Conservation (phyloP, 1,139 yeast genomes). For the Scheffersomyces segobiensis region DNA sequence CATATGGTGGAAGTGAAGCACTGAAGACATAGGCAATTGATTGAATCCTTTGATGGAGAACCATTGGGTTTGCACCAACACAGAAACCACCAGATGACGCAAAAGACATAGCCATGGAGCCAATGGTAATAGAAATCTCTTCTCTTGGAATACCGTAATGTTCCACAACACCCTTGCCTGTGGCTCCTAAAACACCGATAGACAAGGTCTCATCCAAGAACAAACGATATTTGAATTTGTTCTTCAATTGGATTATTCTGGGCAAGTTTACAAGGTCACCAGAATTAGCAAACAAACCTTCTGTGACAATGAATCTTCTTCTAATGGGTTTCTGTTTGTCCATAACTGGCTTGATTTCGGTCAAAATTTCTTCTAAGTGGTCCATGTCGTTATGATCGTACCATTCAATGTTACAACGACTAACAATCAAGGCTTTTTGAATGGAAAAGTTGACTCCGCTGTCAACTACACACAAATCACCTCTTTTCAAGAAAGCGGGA, state of each 20-base stretch:
- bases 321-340: conserved; percentile 72
- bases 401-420: conserved; percentile 84
- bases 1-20: conserved; percentile 92
- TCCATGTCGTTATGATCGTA: conserved; percentile 87
- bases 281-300: conserved; percentile 77
- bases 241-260: conserved; percentile 70
- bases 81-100: conserved; percentile 97
- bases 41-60: conserved; percentile 89
- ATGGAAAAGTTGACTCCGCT: conserved; percentile 72
- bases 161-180: conserved; percentile 87
- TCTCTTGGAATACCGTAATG: conserved; percentile 61
- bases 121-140: conserved; percentile 81
- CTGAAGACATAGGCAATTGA: conserved; percentile 90
- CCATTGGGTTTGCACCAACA: conserved; percentile 81
- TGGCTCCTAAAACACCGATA: conserved; percentile 78
- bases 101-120: conserved; percentile 79
- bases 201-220: conserved; percentile 87
- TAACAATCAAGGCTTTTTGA: conserved; percentile 84
- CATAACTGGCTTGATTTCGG: conserved; percentile 60
- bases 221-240: conserved; percentile 79
- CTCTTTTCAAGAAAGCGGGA: conserved; percentile 93
- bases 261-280: conserved; percentile 83
- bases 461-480: conserved; percentile 90
- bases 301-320: conserved; percentile 88
- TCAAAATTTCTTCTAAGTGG: conserved; percentile 70